Base-by-base conservation (phyloP, 495 filamentous ascomycete genomes). In the Sabuloglossum arenarium region DNA sequence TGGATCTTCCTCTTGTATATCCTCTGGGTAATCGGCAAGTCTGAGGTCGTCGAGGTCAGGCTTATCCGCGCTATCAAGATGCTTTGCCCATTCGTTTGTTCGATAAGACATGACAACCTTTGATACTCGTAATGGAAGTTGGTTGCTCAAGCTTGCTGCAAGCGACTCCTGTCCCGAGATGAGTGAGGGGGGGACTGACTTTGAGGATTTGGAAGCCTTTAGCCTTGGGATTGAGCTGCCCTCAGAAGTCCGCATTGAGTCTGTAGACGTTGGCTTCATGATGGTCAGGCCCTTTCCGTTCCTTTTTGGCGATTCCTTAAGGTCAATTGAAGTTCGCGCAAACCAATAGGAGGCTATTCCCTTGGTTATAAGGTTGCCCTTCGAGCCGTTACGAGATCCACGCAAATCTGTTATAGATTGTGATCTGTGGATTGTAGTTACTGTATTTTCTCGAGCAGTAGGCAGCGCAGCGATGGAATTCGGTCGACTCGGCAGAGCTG, bases 1-100 rank as follows among this genome's bases (percentile, higher is more conserved):
- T 31, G 56, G 42, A n/a, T 29, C 47, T 9, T 51, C 25, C 47
- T 27, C 6, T 62, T 61, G 10, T 56, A 29, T 9, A 53, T 51
- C 46, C 56, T 67, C 59, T 4, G 59, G 24, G 30, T 69, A 65
- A 58, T 75, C 69, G 30, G 70, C 64, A 6, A 71, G 47, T 29
- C 73, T 67, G 10, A 85, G 65, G 0, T 75, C 72, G 14, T 90
- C 85, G 5, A 78, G 61, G n/a, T 85, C 80, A 25, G 87, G 88
- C 3, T 67, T 69, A 19, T 95, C 90, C 4, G 90, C 90, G 43
- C 74, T 68, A 29, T 80, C 77, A 21, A 94, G 69, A 67, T 95
- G 87, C 63, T 95, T 95, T 0, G 89, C 88, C 90, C 90, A 97
- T 69, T 97, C 89, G 61, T 94, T 94, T 5, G 88, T 96, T 49